Base-by-base conservation (phyloP, 2,329 filamentous ascomycete genomes). In the Mariannaea elegans region DNA sequence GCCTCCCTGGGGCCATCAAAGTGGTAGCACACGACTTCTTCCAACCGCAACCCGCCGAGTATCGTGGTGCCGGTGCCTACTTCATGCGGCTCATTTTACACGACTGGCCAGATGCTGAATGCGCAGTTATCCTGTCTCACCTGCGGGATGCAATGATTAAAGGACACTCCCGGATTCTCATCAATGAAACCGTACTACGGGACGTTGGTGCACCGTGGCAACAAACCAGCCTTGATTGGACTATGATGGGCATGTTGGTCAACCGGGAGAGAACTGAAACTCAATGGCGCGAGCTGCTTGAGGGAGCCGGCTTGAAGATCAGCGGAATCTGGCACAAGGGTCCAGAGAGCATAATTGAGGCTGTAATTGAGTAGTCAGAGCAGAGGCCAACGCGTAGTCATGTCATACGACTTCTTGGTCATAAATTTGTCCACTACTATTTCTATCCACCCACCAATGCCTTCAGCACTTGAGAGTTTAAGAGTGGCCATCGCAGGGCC, bases 81-180 rank as follows among this genome's bases (percentile, higher is more conserved):
- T 71, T 82, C 47, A 73, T 83, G 58, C 78, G 78, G 10, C 73
- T 75, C 59, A 80, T 83, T 32, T 68, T 84, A 6, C 81, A 83
- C 63, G 79, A 83, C 69, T 83, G 81, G 81, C 73, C 78, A 0
- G 77, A 82, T 39, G 68, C 70, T 3, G 68, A 78, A 19, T 66
- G 71, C 1, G 59, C 66, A 10, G 53, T 59, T 13, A 80, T 81
- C 31, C 63, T 76, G 2, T 34, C 47, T 5, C 49, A 65, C 21
- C 31, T 65, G 4, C 45, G 55, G 24, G 60, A 68, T 3, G 64
- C 63, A 24, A 67, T 68, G 62, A 39, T 16, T 7, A 55, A 50
- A 41, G 60, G 49, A 0, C 73, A 75, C 23, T 65, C 64, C 4
- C 51, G 45, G 32, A 27, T 66, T 2, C 48, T 65, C 13, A 65